Conservation (phyloP, 768 basidiomycete species). For the Termitomyces sp. region DNA sequence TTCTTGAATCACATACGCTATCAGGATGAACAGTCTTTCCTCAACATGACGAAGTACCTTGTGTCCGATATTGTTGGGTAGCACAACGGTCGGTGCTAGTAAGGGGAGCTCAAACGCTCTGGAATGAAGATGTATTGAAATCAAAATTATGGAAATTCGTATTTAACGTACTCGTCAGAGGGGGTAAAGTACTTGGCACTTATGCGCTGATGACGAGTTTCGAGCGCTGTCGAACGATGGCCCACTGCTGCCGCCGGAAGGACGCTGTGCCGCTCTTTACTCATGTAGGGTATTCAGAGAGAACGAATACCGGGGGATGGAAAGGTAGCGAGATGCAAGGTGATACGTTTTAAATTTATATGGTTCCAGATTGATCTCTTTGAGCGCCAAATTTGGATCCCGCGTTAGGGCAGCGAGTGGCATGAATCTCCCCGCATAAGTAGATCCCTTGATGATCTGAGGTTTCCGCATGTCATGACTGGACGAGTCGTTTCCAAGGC, state of each 20-base stretch:
- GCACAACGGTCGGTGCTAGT: background rate
- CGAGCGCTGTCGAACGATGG: background rate
- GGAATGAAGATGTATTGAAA: background rate
- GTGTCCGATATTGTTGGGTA: background rate
- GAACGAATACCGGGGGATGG: background rate
- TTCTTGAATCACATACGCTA: background rate
- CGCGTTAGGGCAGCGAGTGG: background rate
- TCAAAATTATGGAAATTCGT: background rate
- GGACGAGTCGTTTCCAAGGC: background rate
- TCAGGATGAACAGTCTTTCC: background rate
- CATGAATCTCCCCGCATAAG: background rate
- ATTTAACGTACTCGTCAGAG: constrained; percentile 2
- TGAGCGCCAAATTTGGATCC: constrained; percentile 1
- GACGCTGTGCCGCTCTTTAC: background rate
- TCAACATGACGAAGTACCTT: background rate
- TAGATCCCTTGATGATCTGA: background rate
- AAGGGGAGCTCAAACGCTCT: constrained; percentile 1
- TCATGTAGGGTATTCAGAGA: background rate
- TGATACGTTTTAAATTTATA: background rate
- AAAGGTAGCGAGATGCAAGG: background rate
- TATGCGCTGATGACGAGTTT: constrained; percentile 1
- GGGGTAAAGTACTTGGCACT: constrained; percentile 7
- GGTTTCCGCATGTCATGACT: background rate
- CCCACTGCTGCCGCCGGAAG: background rate
- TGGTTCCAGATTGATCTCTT: background rate